Base-by-base conservation (phyloP, 2,329 filamentous ascomycete species). In the Gaeumannomyces tritici region DNA sequence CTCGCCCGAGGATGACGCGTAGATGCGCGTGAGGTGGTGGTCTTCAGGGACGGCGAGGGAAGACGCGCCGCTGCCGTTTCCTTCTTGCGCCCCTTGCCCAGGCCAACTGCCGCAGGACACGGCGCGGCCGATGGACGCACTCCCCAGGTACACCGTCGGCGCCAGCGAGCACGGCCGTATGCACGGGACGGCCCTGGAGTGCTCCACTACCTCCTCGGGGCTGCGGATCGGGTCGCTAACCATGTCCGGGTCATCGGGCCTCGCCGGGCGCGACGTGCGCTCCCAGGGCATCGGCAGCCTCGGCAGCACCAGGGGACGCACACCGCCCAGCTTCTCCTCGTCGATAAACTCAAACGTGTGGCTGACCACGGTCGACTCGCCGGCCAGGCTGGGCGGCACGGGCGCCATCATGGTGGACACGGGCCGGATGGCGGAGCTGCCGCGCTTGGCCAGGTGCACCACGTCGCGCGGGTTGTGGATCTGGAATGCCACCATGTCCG, bases 381-480 rank as follows among this genome's bases (percentile, higher is more conserved):
- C 42, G 42, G 42, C 42, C 7, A 51, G 21, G 42, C 42, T 51
- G 42, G 7, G 35, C 35, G 13, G 13, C 13, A 15, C 35, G 3
- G 35, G n/a, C 42, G 42, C 21, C 42, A 9, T 21, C 42, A 24
- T 51, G 21, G n/a, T 21, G 18, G 42, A 51, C 18, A 11, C 18
- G 18, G 42, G 42, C 42, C 42, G 42, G 42, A 51, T 58, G 28
- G 29, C 56, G 28, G 33, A 58, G 56, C 33, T 33, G 59, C 42
- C 59, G 29, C 59, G 59, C 27, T 51, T 42, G 42, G 27, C 27
- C 42, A 60, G 27, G 33, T 26, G 26, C 26, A 60, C n/a, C 42
- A 60, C 59, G 18, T 60, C 59, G 27, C 12, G 27, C 18, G 59
- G 59, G 59, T 42, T 60, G 59, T n/a, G 59, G 15, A 60, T 60